phyloP scores from a whole-genome alignment of 768 basidiomycete species.

The Boletus sp. region DNA sequence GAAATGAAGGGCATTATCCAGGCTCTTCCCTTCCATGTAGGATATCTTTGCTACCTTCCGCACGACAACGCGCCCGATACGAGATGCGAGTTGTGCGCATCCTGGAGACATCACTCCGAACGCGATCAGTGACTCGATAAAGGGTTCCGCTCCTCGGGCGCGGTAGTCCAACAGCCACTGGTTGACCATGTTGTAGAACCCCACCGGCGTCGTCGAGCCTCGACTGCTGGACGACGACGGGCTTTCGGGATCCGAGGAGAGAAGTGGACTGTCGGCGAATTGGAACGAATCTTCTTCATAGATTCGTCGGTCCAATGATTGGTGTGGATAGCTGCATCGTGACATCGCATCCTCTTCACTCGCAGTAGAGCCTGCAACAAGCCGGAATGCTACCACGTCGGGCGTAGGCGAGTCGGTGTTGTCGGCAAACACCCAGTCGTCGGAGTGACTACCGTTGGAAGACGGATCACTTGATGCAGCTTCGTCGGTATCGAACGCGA shows the following conservation, averaged over 20 bases:
- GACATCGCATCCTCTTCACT: not conserved
- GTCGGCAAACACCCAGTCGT: conserved; percentile 2
- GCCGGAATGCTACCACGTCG: not conserved
- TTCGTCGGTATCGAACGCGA: conserved; percentile 2
- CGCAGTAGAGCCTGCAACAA: not conserved
- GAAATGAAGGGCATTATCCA: conserved; percentile 14
- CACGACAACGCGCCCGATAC: conserved; percentile 12
- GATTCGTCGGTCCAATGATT: not conserved
- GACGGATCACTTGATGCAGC: not conserved
- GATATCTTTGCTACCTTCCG: conserved; percentile 5
- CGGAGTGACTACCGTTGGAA: not conserved
- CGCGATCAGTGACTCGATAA: conserved; percentile 15
- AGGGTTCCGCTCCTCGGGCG: conserved; percentile 12
- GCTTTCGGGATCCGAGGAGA: conserved; percentile 14
- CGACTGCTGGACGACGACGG: conserved; percentile 2
- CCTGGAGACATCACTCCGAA: conserved; percentile 14
- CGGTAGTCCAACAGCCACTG: conserved; percentile 25
- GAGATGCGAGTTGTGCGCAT: conserved; percentile 14
- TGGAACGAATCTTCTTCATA: not conserved
- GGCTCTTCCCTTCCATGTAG: conserved; percentile 7
- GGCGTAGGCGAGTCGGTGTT: not conserved
- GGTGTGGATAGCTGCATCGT: not conserved
- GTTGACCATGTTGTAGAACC: conserved; percentile 15
- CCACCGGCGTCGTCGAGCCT: not conserved
- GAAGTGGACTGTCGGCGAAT: not conserved